These are phyloP conservation scores for Hemileia vastatrix DNA, from an alignment of 1,284 basidiomycete genomes.

Conservation along the genomic window DNA sequence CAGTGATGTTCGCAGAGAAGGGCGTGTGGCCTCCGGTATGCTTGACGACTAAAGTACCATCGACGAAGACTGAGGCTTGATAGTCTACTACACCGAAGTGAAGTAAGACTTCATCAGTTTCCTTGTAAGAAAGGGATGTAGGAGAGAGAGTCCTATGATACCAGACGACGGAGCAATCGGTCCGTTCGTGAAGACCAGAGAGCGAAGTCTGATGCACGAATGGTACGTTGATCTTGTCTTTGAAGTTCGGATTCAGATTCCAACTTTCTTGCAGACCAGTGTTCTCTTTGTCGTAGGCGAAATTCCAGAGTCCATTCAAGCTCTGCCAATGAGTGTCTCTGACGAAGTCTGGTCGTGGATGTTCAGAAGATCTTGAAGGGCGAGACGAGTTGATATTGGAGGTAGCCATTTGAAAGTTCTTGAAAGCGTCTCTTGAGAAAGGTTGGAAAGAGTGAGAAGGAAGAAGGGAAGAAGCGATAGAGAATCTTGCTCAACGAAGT, in stretches of 20 bases:
- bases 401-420: too few relatives aligned
- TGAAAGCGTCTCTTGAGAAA: too few relatives aligned
- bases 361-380: constrained; percentile 2
- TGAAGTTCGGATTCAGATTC: not conserved
- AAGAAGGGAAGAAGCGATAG: too few relatives aligned
- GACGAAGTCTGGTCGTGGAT: constrained; percentile 22
- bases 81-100: constrained; percentile 34
- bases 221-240: constrained; percentile 23
- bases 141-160: not conserved
- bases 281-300: constrained; percentile 26
- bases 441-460: too few relatives aligned
- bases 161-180: not conserved
- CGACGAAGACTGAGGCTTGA: constrained; percentile 27
- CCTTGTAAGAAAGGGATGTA: not conserved
- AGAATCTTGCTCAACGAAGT: too few relatives aligned
- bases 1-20: constrained; percentile 28
- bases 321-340: constrained; percentile 4
- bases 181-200: constrained; percentile 11
- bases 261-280: constrained; percentile 23
- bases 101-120: constrained; percentile 9
- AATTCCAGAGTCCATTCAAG: constrained; percentile 24
- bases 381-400: too few relatives aligned
- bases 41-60: constrained; percentile 2
- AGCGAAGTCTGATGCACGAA: constrained; percentile 22
- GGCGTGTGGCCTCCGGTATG: constrained; percentile 22